Conservation (phyloP, 2,329 filamentous ascomycete genomes). For the Leptosphaerulina australis region DNA sequence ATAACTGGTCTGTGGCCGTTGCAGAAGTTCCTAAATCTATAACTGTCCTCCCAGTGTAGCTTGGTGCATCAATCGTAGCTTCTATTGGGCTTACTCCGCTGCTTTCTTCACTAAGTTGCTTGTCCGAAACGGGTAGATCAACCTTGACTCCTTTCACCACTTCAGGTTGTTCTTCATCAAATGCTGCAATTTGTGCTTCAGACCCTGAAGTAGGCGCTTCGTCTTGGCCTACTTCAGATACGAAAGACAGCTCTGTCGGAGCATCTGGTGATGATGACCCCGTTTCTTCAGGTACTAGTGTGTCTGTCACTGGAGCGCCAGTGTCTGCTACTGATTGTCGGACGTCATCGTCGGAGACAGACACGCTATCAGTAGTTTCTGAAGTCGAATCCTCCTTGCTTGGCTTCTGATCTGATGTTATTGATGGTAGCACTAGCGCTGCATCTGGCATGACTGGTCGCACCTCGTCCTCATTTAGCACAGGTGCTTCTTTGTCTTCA, state of each 20-base stretch:
- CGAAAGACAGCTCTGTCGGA: background rate
- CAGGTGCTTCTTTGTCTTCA: background rate
- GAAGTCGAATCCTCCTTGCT: background rate
- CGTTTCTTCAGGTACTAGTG: conserved; percentile 1
- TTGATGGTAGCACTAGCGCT: background rate
- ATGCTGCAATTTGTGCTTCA: background rate
- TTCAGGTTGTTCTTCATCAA: background rate
- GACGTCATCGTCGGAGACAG: background rate
- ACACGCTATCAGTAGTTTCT: background rate
- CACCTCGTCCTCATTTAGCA: background rate
- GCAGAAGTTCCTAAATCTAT: background rate
- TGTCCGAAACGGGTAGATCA: background rate
- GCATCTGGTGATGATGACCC: background rate
- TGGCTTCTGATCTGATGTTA: background rate
- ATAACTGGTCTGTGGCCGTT: background rate
- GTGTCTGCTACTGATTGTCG: background rate
- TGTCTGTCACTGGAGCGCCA: background rate
- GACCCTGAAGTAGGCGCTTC: background rate
- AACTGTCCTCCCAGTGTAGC: background rate
- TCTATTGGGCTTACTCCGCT: background rate
- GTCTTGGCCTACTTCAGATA: background rate
- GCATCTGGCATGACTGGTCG: background rate
- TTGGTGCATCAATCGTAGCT: background rate
- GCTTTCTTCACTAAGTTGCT: background rate
- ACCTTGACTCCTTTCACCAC: background rate